Base-by-base conservation (phyloP, 2,329 filamentous ascomycete genomes). In the Fusarium nelsonii region DNA sequence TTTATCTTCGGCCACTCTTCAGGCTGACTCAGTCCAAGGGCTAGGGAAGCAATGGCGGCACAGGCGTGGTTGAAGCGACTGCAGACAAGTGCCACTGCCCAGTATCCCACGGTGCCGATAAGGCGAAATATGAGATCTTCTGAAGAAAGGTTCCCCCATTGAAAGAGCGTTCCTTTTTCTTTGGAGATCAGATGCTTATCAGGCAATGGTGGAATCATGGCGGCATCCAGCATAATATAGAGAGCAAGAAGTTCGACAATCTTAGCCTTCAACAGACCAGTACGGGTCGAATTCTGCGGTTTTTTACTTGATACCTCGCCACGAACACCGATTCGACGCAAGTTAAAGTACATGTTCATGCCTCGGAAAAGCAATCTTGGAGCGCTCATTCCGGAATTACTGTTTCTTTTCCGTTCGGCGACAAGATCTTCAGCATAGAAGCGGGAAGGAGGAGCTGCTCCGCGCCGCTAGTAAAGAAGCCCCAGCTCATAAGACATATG, bases 1-100 rank as follows among this genome's bases (percentile, higher is more conserved):
- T 62, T 62, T 9, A 62, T 26, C n/a, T 43, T 41, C 2, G 60
- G 57, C 57, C 60, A 63, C 12, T 62, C 60, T 2, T 49, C 32
- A 0, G 60, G 46, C 11, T 23, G 6, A 2, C 18, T 61, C 2
- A 48, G 5, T 1, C 57, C 48, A 48, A 49, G 16, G 0, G 23
- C 2, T 2, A 63, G 23, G 3, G 41, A 63, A 14, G 15, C 3
- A 8, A 46, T 14, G 15, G 26, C 30, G 6, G 50, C 41, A 10
- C 50, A 44, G 3, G 1, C 15, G 8, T 43, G 32, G 2, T 53
- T 60, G 2, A 63, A 30, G 4, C 57, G 57, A 12, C 46, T 46
- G 2, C 48, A 63, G 0, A 62, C 8, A 18, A 37, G 46, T 0
- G 30, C 40, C 5, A 63, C 4, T 0, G 49, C 0, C 60, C 60